These are phyloP conservation scores for Pseudomonodictys pantanalensis DNA, from an alignment of 495 filamentous ascomycete species.

Conservation along the genomic window DNA sequence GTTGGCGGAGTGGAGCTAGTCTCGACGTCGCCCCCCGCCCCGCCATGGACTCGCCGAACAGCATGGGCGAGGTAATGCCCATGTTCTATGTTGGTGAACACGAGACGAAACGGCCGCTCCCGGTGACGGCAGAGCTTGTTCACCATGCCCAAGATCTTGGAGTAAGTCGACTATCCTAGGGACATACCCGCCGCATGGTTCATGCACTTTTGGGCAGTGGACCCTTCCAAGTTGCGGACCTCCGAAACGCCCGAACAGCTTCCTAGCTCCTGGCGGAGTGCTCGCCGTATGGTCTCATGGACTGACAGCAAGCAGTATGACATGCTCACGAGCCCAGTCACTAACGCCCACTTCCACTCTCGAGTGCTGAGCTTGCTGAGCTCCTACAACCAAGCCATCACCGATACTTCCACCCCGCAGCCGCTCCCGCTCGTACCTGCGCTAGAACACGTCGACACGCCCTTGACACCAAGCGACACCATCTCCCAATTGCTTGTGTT, in stretches of 20 bases:
- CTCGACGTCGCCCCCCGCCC: too few species aligned
- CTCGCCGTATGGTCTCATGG: not conserved
- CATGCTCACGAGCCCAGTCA: conserved; percentile 86
- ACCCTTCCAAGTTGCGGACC: too few species aligned
- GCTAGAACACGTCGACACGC: conserved; percentile 69
- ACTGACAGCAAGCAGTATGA: conserved; percentile 64
- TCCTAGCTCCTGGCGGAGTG: too few species aligned
- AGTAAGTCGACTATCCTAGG: conserved; percentile 45
- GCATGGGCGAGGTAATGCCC: conserved; percentile 56
- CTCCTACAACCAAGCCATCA: conserved; percentile 45
- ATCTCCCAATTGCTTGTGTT: conserved; percentile 70
- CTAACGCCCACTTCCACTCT: conserved; percentile 75
- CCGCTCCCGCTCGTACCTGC: conserved; percentile 55
- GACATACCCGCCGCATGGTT: not conserved
- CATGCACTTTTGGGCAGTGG: not conserved
- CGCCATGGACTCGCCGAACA: conserved; percentile 38
- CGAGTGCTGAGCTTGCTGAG: conserved; percentile 62
- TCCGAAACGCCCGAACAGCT: too few species aligned
- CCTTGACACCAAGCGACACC: conserved; percentile 66
- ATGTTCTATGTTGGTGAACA: conserved; percentile 81
- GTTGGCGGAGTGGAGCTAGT: too few species aligned
- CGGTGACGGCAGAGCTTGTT: conserved; percentile 63
- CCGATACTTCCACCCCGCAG: conserved; percentile 20
- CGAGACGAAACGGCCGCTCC: conserved; percentile 61
- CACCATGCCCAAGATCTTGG: conserved; percentile 62